Base-by-base conservation (phyloP, 495 filamentous ascomycete species). In the Xylaria longipes region DNA sequence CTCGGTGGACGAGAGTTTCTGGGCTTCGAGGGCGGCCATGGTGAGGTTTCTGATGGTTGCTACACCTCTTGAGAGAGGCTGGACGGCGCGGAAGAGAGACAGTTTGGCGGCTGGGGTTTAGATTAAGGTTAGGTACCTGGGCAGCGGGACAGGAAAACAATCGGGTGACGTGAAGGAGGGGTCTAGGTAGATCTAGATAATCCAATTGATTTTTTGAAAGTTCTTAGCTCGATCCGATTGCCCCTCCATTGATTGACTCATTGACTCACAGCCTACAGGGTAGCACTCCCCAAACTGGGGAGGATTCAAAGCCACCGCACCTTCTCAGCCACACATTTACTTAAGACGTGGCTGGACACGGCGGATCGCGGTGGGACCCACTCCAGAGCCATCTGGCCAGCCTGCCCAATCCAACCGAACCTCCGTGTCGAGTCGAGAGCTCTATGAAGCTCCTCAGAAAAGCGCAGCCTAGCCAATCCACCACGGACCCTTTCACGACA, bases 1-100 rank as follows among this genome's bases (percentile, higher is more conserved):
- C 81, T 99, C 95, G 70, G 88, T 83, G 73, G 88, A 84, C 67
- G 88, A 89, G 81, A 95, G 97, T 72, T 87, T 89, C 75, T 86
- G 87, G 70, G 86, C 79, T 64, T 89, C 84, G 84, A 95, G 93
- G 75, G 94, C 88, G 45, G 86, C 80, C 86, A 88, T 88, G 77
- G 76, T 82, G 74, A 75, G 46, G 22, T 78, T 75, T 69, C 73
- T 72, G 67, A 74, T 73, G 72, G 57, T 77, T 65, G 68, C 25
- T 45, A 81, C 75, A 75, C 82, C 84, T 81, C 85, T 78, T 48
- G 84, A 79, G 75, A 84, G 83, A 77, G 80, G 81, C 45, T 79
- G 82, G 31, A 84, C 41, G 65, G 76, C 25, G 27, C 85, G 83
- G 73, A 79, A 77, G 71, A 82, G 76, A 66, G 80, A 86, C 87